These are phyloP conservation scores for Paecilomyces niveus DNA, from an alignment of 2,329 filamentous ascomycete species.

Conservation along the genomic window DNA sequence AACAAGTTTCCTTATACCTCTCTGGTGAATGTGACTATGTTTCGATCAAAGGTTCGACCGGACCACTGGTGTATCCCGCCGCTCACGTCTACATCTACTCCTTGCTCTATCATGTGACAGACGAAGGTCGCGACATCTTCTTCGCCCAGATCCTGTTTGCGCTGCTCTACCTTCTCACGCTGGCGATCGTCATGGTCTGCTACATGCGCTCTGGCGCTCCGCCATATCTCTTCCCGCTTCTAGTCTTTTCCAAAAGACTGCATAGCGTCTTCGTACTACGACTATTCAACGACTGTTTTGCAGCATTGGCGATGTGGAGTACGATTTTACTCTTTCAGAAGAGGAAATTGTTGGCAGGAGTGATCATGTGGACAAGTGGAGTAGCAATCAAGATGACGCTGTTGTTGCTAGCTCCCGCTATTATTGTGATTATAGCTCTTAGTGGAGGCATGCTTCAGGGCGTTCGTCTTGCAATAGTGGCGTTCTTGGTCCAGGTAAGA, in stretches of 20 bases:
- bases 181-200: constrained; percentile 72
- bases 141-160: constrained; percentile 81
- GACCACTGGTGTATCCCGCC: constrained; percentile 90
- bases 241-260: constrained; percentile 82
- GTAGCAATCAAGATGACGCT: constrained; percentile 95
- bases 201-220: constrained; percentile 55
- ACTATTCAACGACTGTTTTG: constrained; percentile 94
- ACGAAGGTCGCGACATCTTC: constrained; percentile 66
- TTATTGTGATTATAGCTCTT: constrained; percentile 69
- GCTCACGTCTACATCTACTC: constrained; percentile 90
- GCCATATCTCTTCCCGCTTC: constrained; percentile 77
- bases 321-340: constrained; percentile 74
- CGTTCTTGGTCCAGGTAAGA: constrained; percentile 67
- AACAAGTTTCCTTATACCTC: constrained; percentile 74
- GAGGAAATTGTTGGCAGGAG: constrained; percentile 65
- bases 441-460: constrained; percentile 60
- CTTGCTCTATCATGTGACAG: constrained; percentile 68
- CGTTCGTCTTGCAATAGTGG: constrained; percentile 62
- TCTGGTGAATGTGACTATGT: constrained; percentile 84
- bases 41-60: constrained; percentile 77
- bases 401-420: constrained; percentile 71
- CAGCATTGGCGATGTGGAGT: constrained; percentile 72
- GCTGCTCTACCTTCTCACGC: constrained; percentile 65
- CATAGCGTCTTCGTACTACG: constrained; percentile 91
- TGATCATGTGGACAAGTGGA: constrained; percentile 66